phyloP scores from a whole-genome alignment of 768 basidiomycete species.

The Arthromyces matolae region DNA sequence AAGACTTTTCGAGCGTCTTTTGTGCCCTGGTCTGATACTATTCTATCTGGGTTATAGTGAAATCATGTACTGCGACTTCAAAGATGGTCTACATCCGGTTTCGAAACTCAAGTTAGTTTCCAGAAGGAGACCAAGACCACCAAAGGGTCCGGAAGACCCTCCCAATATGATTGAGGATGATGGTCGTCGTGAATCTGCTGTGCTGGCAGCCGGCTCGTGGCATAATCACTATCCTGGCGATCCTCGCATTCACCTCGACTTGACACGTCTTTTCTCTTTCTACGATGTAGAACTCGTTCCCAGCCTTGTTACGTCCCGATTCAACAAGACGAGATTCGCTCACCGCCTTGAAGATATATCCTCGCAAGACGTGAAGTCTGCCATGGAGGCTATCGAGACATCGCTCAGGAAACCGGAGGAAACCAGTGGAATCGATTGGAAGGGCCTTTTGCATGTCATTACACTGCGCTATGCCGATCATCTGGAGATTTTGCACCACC shows the following conservation, averaged over 20 bases:
- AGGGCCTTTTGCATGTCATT: constrained; percentile 24
- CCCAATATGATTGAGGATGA: not conserved
- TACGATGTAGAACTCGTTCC: constrained; percentile 29
- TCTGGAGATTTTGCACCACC: constrained; percentile 26
- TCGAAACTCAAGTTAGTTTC: constrained; percentile 35
- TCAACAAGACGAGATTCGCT: constrained; percentile 17
- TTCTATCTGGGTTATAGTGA: constrained; percentile 28
- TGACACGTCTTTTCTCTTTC: constrained; percentile 31
- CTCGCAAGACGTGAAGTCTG: constrained; percentile 15
- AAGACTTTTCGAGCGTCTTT: constrained; percentile 14
- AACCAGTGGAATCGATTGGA: constrained; percentile 34
- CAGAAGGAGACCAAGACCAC: not conserved
- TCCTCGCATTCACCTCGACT: constrained; percentile 30
- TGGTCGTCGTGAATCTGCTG: not conserved
- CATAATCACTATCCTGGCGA: constrained; percentile 34
- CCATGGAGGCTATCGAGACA: constrained; percentile 15
- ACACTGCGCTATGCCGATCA: constrained; percentile 30
- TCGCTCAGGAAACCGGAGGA: constrained; percentile 6
- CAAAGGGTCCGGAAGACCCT: not conserved
- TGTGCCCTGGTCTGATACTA: not conserved
- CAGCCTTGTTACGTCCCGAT: constrained; percentile 22
- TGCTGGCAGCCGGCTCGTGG: constrained; percentile 27
- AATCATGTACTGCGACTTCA: constrained; percentile 47
- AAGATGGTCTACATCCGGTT: constrained; percentile 32
- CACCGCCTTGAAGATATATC: constrained; percentile 26